A percentile compares a stretch with the other conserved stretches of the same genome.
phyloP scores from a whole-genome alignment of 352 stramenopile species.

The Aphanomyces cochlioides region DNA sequence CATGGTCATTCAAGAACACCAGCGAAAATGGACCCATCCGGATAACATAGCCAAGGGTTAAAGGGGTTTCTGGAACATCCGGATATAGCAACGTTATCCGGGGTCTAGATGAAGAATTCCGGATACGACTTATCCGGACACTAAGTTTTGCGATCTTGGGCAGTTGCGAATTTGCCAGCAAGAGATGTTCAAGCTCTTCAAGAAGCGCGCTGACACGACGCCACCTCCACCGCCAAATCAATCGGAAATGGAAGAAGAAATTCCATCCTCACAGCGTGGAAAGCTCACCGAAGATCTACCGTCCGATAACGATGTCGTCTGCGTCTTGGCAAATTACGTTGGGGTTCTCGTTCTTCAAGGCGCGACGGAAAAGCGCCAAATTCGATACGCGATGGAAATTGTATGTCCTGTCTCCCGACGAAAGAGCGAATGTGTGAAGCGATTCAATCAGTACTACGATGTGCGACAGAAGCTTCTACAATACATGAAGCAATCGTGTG shows the following conservation, averaged over 20 bases:
- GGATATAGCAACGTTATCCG: too few species aligned
- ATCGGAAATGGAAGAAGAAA: neutral
- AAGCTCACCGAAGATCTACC: neutral
- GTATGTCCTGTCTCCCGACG: neutral
- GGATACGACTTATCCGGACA: neutral
- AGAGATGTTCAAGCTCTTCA: neutral
- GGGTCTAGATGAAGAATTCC: too few species aligned
- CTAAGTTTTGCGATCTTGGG: slow-evolving; percentile 5
- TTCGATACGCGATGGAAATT: slow-evolving; percentile 26
- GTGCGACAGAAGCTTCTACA: neutral
- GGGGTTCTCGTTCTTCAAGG: slow-evolving; percentile 12
- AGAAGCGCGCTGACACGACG: neutral
- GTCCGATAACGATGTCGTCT: neutral
- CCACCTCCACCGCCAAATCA: neutral
- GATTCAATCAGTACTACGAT: slow-evolving; percentile 23
- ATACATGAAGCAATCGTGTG: neutral
- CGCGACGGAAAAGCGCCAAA: slow-evolving; percentile 16
- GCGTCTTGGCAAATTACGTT: slow-evolving; percentile 16
- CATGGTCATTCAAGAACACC: neutral
- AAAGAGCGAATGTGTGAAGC: slow-evolving; percentile 19
- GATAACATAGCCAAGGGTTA: too few species aligned
- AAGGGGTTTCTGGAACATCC: too few species aligned
- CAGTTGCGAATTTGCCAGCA: neutral
- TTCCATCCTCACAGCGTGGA: neutral
- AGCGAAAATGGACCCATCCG: neutral